Evolutionary conservation across 2,329 filamentous ascomycete genomes (phyloP).

Genomic region (Mollisia scopiformis): DNA sequence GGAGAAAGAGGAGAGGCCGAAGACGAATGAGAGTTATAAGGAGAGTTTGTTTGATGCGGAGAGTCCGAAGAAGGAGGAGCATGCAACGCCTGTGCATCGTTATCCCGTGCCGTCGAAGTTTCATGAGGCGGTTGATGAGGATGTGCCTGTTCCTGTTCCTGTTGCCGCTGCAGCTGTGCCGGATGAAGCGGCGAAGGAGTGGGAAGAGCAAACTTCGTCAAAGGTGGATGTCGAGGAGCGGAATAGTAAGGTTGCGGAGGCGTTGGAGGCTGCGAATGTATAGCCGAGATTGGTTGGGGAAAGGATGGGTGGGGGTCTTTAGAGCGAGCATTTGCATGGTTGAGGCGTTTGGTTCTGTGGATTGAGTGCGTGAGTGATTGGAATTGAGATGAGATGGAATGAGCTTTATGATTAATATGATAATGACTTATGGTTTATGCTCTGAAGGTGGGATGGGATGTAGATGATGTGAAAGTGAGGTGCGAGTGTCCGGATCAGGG

Average conservation of each 20-base stretch:
- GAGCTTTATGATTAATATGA: not conserved
- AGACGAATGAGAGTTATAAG: conserved; percentile 32
- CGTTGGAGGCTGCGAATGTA: conserved; percentile 28
- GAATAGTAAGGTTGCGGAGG: conserved; percentile 23
- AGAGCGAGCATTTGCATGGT: conserved; percentile 1
- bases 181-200: conserved; percentile 10
- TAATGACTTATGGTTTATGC: not conserved
- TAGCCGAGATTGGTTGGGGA: conserved; percentile 16
- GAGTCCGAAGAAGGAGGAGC: not conserved
- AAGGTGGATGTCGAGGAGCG: conserved; percentile 18
- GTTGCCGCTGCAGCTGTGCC: not conserved
- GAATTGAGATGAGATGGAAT: not conserved
- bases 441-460: not conserved
- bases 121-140: conserved; percentile 22
- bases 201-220: conserved; percentile 17
- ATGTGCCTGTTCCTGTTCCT: not conserved
- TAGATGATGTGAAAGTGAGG: no score
- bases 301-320: not conserved
- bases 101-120: conserved; percentile 18
- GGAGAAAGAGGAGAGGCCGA: conserved; percentile 29
- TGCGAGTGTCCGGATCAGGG: no score
- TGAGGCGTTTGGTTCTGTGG: not conserved
- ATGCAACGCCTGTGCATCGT: not conserved
- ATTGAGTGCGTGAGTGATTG: not conserved
- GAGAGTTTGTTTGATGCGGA: conserved; percentile 40